phyloP scores from a whole-genome alignment of 352 stramenopile genomes.

The Vaucheria bursata region DNA sequence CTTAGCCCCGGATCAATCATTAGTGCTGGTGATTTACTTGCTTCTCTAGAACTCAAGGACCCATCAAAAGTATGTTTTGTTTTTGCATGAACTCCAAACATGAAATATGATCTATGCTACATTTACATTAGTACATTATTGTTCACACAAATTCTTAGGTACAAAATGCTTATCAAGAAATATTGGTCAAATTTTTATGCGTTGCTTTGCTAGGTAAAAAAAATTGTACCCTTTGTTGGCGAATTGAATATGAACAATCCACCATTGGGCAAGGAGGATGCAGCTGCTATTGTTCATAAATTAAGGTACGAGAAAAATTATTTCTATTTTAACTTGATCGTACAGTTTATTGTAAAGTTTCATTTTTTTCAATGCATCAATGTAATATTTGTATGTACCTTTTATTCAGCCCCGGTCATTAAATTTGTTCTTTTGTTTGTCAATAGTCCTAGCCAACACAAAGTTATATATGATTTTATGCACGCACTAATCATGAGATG shows the following conservation, averaged over 20 bases:
- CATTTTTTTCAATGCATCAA: too few species aligned
- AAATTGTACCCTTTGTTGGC: constrained; percentile 67
- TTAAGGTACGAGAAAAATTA: background rate
- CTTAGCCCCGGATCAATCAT: constrained; percentile 94
- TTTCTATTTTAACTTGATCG: background rate
- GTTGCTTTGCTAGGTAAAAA: constrained; percentile 98
- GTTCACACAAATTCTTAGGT: too few species aligned
- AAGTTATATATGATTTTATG: too few species aligned
- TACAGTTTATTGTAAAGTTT: background rate
- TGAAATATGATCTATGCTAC: too few species aligned
- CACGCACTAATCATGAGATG: too few species aligned
- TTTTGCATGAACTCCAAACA: background rate
- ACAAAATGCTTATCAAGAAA: too few species aligned
- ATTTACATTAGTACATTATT: too few species aligned
- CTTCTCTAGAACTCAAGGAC: constrained; percentile 94
- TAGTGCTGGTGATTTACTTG: constrained; percentile 91
- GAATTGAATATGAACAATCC: constrained; percentile 55
- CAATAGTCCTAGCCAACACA: too few species aligned
- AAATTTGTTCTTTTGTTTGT: background rate
- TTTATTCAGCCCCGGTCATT: background rate
- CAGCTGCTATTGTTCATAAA: constrained; percentile 25
- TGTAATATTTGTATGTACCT: too few species aligned
- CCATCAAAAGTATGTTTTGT: constrained; percentile 56
- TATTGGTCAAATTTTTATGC: too few species aligned
- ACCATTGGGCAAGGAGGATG: constrained; percentile 16